Evolutionary conservation across 352 stramenopile species (phyloP).

Genomic region (Phytophthora hibernalis): DNA sequence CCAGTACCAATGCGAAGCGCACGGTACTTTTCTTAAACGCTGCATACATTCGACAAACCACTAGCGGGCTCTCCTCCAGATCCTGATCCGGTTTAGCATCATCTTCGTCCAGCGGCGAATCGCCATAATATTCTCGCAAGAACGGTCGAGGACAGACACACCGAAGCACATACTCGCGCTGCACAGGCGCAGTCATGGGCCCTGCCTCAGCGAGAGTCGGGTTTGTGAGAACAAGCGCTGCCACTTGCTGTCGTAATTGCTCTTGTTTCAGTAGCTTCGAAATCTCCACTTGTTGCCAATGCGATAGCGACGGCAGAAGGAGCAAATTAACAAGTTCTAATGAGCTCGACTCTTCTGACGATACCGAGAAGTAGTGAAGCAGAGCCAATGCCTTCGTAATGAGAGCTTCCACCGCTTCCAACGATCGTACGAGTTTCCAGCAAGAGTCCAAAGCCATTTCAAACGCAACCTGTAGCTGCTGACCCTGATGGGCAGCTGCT

Average conservation of each 20-base stretch:
- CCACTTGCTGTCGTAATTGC: slow-evolving; percentile 42
- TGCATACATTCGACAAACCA: slow-evolving; percentile 85
- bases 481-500: slow-evolving; percentile 38
- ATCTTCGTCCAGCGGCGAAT: slow-evolving; percentile 27
- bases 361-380: slow-evolving; percentile 50
- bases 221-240: slow-evolving; percentile 56
- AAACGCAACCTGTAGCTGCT: slow-evolving; percentile 76
- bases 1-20: slow-evolving; percentile 73
- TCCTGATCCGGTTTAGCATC: slow-evolving; percentile 33
- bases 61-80: slow-evolving; percentile 65
- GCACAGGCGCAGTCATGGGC: slow-evolving; percentile 36
- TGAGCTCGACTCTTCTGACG: slow-evolving; percentile 15
- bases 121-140: slow-evolving; percentile 53
- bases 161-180: slow-evolving; percentile 82
- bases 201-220: slow-evolving; percentile 39
- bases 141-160: slow-evolving; percentile 78
- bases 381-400: slow-evolving; percentile 60
- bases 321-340: slow-evolving; percentile 52
- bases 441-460: slow-evolving; percentile 83
- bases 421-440: slow-evolving; percentile 60
- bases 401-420: slow-evolving; percentile 64
- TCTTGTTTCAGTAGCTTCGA: slow-evolving; percentile 49
- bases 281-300: slow-evolving; percentile 41
- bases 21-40: slow-evolving; percentile 80
- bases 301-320: slow-evolving; percentile 33